Evolutionary conservation across 768 basidiomycete genomes (phyloP).

Genomic region (Infundibulicybe gibba): DNA sequence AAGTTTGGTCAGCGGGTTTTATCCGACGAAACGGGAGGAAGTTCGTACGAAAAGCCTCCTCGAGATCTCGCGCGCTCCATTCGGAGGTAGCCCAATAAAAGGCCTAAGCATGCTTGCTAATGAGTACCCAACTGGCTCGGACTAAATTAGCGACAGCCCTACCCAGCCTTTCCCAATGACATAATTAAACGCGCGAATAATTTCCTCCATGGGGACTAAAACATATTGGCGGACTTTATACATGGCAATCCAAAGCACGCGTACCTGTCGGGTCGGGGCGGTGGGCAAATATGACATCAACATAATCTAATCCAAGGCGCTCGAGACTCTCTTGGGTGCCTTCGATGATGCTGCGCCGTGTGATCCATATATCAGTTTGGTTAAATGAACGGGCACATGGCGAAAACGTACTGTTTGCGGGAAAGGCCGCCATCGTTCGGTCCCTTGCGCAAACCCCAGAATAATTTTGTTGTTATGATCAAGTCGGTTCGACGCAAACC

Average conservation of each 20-base stretch:
- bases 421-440: slow-evolving; percentile 57
- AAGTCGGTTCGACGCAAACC: slow-evolving; percentile 62
- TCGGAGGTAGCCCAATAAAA: slow-evolving; percentile 74
- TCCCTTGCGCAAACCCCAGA: slow-evolving; percentile 63
- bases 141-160: slow-evolving; percentile 9
- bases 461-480: slow-evolving; percentile 78
- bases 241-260: slow-evolving; percentile 3
- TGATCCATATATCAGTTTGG: neutral
- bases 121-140: slow-evolving; percentile 1
- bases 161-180: slow-evolving; percentile 78
- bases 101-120: slow-evolving; percentile 28
- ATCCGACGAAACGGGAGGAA: neutral
- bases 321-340: slow-evolving; percentile 58
- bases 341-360: slow-evolving; percentile 56
- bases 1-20: neutral
- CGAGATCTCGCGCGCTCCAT: slow-evolving; percentile 62
- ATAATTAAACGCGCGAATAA: slow-evolving; percentile 78
- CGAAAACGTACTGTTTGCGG: slow-evolving; percentile 51
- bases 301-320: slow-evolving; percentile 72
- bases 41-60: slow-evolving; percentile 48
- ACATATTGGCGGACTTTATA: no score
- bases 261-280: slow-evolving; percentile 50
- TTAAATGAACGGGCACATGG: neutral
- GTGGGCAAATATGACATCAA: slow-evolving; percentile 72
- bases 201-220: slow-evolving; percentile 67